Percentiles rank a stretch among this genome's conserved stretches.
Evolutionary conservation across 2,329 filamentous ascomycete species (phyloP).

Genomic region (Beauveria bassiana): DNA sequence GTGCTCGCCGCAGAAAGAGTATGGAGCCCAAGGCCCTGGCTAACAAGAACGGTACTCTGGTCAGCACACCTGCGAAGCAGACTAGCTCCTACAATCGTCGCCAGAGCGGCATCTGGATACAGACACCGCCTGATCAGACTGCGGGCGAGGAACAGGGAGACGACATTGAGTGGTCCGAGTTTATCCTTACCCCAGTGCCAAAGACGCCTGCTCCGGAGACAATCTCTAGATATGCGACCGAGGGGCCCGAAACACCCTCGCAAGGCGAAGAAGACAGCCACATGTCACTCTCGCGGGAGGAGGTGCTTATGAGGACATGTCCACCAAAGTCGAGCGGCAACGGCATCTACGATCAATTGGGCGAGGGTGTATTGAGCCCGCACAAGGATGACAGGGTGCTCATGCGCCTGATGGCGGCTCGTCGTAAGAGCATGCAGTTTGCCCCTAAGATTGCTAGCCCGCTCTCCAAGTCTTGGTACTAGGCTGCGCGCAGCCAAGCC

Average conservation of each 20-base stretch:
- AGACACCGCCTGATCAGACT: constrained; percentile 40
- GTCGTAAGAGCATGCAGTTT: constrained; percentile 71
- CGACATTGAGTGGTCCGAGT: constrained; percentile 33
- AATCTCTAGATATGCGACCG: constrained; percentile 44
- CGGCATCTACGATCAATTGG: constrained; percentile 29
- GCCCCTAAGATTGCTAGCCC: constrained; percentile 70
- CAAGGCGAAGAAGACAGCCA: constrained; percentile 26
- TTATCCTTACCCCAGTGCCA: constrained; percentile 47
- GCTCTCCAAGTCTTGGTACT: constrained; percentile 48
- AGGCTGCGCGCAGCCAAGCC: neutral
- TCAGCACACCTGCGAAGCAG: constrained; percentile 33
- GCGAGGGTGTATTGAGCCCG: constrained; percentile 36
- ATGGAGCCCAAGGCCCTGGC: constrained; percentile 69
- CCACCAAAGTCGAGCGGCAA: constrained; percentile 38
- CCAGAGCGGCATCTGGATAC: constrained; percentile 48
- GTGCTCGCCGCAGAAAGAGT: constrained; percentile 65
- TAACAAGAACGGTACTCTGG: constrained; percentile 59
- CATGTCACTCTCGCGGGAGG: constrained; percentile 25
- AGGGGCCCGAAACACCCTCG: constrained; percentile 39
- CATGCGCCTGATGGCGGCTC: constrained; percentile 59
- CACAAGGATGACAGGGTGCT: constrained; percentile 51
- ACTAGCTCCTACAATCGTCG: constrained; percentile 44
- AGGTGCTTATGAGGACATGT: constrained; percentile 44
- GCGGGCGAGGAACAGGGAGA: constrained; percentile 31
- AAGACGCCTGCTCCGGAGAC: constrained; percentile 51